Conservation (phyloP, 2,329 filamentous ascomycete species). For the Trichoderma sp. region DNA sequence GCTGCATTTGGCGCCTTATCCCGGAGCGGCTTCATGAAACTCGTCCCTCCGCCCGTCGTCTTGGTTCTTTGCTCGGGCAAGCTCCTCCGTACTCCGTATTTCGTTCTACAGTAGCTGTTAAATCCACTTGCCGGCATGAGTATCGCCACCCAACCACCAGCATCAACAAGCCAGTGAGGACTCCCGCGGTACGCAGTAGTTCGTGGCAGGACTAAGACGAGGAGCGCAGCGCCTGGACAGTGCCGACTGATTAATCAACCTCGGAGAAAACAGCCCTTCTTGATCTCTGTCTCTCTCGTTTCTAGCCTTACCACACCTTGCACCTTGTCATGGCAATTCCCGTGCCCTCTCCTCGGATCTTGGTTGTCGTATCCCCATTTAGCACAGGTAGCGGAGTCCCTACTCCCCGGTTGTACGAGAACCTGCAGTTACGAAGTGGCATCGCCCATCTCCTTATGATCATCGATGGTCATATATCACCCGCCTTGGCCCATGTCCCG, state of each 20-base stretch:
- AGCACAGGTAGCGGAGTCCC: background rate
- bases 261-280: background rate
- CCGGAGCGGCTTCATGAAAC: background rate
- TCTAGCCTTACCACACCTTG: background rate
- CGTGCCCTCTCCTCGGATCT: background rate
- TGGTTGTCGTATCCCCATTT: slow-evolving; percentile 8
- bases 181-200: background rate
- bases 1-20: background rate
- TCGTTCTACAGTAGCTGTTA: background rate
- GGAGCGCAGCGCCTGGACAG: background rate
- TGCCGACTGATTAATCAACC: background rate
- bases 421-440: slow-evolving; percentile 13
- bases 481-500: background rate
- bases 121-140: slow-evolving; percentile 12
- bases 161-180: background rate
- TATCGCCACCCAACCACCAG: background rate
- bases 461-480: slow-evolving; percentile 12
- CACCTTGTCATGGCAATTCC: background rate
- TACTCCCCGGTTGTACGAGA: slow-evolving; percentile 1
- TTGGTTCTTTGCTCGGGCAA: background rate
- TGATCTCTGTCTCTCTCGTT: background rate
- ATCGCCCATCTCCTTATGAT: background rate
- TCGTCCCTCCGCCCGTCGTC: background rate
- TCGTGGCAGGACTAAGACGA: background rate
- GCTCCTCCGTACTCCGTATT: background rate